A percentile compares a stretch with the other conserved stretches of the same genome.
These are phyloP conservation scores for Ogataea trehaloabstinens DNA, from an alignment of 805 yeast species.

Conservation along the genomic window DNA sequence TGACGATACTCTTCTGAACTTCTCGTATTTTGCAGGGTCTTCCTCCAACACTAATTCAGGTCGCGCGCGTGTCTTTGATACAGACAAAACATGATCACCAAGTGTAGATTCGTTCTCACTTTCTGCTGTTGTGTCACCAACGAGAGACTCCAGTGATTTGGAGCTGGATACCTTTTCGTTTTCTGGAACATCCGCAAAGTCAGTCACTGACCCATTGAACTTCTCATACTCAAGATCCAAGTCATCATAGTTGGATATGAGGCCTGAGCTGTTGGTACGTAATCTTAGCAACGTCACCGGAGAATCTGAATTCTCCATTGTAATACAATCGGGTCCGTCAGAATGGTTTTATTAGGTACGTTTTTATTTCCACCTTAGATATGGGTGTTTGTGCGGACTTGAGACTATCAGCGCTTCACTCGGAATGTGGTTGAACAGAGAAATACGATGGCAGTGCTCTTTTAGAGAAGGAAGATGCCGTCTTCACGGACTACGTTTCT, in stretches of 20 bases:
- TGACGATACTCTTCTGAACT: conserved; percentile 24
- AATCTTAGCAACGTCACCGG: conserved; percentile 8
- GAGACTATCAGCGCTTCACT: too few species aligned
- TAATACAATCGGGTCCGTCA: too few species aligned
- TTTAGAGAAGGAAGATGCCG: too few species aligned
- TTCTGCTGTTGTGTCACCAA: conserved; percentile 23
- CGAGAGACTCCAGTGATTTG: conserved; percentile 19
- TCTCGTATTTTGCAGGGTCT: conserved; percentile 14
- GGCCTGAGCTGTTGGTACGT: conserved; percentile 21
- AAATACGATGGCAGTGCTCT: too few species aligned
- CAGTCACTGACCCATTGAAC: conserved; percentile 31
- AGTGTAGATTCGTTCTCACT: conserved; percentile 14
- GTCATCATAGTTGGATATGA: conserved; percentile 22
- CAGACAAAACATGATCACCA: conserved; percentile 6
- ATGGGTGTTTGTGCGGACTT: too few species aligned
- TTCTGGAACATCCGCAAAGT: conserved; percentile 21
- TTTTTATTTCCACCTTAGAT: too few species aligned
- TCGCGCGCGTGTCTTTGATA: conserved; percentile 18
- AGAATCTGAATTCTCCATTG: too few species aligned
- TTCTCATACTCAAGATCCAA: conserved; percentile 33
- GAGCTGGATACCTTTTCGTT: conserved; percentile 4
- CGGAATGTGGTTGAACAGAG: too few species aligned
- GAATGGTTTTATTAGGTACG: too few species aligned
- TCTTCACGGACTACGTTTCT: too few species aligned
- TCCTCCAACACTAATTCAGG: conserved; percentile 17